These are phyloP conservation scores for Smallanthus sonchifolius DNA, from an alignment of 129 eudicot species.

Conservation along the genomic window DNA sequence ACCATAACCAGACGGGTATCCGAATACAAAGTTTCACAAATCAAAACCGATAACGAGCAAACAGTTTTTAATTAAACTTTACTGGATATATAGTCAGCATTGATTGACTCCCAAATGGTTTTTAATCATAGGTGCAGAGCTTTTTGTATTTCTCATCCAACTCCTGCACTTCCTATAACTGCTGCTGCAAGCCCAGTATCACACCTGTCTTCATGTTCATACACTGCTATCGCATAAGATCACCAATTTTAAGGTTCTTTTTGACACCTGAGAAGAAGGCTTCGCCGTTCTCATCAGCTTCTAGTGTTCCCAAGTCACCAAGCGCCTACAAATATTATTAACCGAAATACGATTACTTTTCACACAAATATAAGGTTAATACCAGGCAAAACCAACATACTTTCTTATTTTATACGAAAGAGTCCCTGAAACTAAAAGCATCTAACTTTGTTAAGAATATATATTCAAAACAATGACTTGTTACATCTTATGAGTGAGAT, in stretches of 20 bases:
- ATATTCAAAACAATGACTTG: not conserved
- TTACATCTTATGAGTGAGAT: not conserved
- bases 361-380: not conserved
- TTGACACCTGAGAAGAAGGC: slow-evolving; percentile 69
- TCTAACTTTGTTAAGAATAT: not conserved
- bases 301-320: slow-evolving; percentile 99
- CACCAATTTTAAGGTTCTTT: slow-evolving; percentile 51
- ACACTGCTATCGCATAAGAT: slow-evolving; percentile 77
- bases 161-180: slow-evolving; percentile 96
- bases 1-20: not conserved
- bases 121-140: slow-evolving; percentile 93
- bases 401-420: not conserved
- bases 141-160: slow-evolving; percentile 94
- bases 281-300: slow-evolving; percentile 76
- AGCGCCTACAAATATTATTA: slow-evolving; percentile 47
- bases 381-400: not conserved
- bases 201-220: slow-evolving; percentile 61
- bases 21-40: not conserved
- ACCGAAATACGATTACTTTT: not conserved
- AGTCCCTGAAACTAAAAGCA: not conserved
- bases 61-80: slow-evolving; percentile 36
- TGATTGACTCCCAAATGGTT: slow-evolving; percentile 96
- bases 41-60: not conserved
- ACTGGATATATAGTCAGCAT: slow-evolving; percentile 67
- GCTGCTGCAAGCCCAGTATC: slow-evolving; percentile 89